Evolutionary conservation across 2,329 filamentous ascomycete genomes (phyloP).

Genomic region (Aspergillus arachidicola): DNA sequence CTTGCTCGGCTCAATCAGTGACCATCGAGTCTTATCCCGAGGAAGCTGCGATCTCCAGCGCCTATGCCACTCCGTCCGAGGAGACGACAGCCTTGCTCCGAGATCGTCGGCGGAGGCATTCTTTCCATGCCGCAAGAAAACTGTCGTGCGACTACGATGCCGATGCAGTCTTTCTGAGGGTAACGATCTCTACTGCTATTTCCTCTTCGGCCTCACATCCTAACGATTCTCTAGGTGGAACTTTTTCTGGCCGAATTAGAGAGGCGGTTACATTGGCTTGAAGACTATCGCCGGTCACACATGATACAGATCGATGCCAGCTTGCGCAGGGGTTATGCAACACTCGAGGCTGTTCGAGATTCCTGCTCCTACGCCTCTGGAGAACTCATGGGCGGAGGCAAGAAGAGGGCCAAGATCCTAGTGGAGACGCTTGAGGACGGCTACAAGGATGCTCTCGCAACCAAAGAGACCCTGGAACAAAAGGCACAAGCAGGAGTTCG

Average conservation of each 20-base stretch:
- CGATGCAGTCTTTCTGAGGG: conserved; percentile 49
- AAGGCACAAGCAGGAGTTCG: conserved; percentile 88
- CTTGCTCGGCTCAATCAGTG: conserved; percentile 43
- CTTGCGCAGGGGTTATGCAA: conserved; percentile 81
- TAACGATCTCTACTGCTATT: conserved; percentile 20
- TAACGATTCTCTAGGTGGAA: conserved; percentile 40
- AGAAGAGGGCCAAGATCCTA: conserved; percentile 80
- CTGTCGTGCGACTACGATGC: conserved; percentile 49
- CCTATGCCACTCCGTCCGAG: conserved; percentile 33
- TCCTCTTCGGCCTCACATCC: neutral
- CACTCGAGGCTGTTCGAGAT: conserved; percentile 81
- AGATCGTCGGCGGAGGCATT: conserved; percentile 47
- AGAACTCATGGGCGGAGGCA: conserved; percentile 84
- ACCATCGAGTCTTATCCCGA: conserved; percentile 42
- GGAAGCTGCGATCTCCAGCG: conserved; percentile 24
- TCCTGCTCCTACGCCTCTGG: conserved; percentile 88
- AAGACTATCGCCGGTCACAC: conserved; percentile 81
- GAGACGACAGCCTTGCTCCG: conserved; percentile 38
- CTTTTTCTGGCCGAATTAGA: conserved; percentile 75
- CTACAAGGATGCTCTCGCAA: conserved; percentile 82
- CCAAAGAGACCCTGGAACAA: conserved; percentile 84
- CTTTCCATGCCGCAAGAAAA: conserved; percentile 46
- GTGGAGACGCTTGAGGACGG: conserved; percentile 87
- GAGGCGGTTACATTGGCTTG: conserved; percentile 81
- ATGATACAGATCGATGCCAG: conserved; percentile 80